Percentiles rank a stretch among this genome's conserved stretches.
phyloP scores from a whole-genome alignment of 331 rosid species.

The Spiraea crenata region DNA sequence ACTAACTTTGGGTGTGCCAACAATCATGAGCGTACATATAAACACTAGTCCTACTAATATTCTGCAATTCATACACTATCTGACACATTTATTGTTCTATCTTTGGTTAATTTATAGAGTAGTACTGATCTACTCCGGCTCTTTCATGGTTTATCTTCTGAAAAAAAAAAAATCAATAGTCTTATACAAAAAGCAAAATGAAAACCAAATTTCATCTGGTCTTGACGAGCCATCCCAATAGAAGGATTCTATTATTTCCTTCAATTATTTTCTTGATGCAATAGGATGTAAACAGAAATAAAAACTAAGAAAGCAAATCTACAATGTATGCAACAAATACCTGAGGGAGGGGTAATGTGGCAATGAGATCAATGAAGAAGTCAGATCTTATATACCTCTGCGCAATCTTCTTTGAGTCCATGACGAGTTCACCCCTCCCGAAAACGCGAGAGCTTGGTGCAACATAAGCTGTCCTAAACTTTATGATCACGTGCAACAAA shows the following conservation, averaged over 20 bases:
- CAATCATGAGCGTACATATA: neutral
- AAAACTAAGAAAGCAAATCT: conserved; percentile 22
- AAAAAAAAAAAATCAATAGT: neutral
- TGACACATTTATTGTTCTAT: neutral
- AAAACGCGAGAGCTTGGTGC: conserved; percentile 95
- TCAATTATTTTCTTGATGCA: neutral
- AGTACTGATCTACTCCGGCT: neutral
- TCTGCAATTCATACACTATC: neutral
- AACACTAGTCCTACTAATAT: neutral
- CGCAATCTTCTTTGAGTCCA: conserved; percentile 94
- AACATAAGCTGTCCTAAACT: conserved; percentile 90
- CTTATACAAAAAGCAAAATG: neutral
- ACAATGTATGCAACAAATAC: conserved; percentile 33
- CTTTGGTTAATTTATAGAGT: neutral
- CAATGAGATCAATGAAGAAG: conserved; percentile 90
- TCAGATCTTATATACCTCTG: conserved; percentile 72
- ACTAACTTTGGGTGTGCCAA: neutral
- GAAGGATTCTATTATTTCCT: neutral
- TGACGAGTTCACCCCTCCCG: conserved; percentile 98
- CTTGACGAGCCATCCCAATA: neutral
- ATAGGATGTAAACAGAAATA: neutral
- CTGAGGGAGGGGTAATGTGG: conserved; percentile 96
- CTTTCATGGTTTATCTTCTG: neutral
- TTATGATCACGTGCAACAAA: conserved; percentile 77
- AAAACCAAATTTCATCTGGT: neutral